Evolutionary conservation across 331 rosid genomes (phyloP), one percentile per base, ranked within the genome.

Genomic region (Saraca asoca): DNA sequence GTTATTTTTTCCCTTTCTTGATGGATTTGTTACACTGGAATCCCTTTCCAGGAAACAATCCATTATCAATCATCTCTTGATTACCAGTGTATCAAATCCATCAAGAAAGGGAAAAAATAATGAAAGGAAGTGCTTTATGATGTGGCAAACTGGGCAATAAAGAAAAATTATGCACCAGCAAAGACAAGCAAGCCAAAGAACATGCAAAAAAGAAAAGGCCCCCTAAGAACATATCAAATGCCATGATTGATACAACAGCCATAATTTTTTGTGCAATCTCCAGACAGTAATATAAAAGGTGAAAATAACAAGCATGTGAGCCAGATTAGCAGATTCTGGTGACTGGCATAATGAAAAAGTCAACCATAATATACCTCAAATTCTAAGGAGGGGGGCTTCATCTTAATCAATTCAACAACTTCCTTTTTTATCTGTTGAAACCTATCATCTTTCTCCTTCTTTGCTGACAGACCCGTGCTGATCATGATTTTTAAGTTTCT

Each of bases 401-500:
- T 56, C 84, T 83, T 88, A 76, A 94, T 86, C 91, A 94, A 80
- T 53, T 94, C 99, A 29, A 83, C 76, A 68, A 88, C 89, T 79
- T 94, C 97, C 83, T 83, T 88, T 88, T 90, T 94, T 81, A 90
- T 83, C 58, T 55, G 88, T 78, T 86, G 92, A 85, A 88, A 90
- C 83, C 90, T 83, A 72, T 82, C 83, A 72, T 94, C 92, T 63
- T 83, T 85, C 85, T 93, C 98, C 85, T 90, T 86, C 81, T 86
- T 90, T 59, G 89, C 99, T 58, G 96, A 86, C 73, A 82, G 66
- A 75, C 99, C 88, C 95, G 70, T 85, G 77, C 49, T 94, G 83
- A 94, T 81, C 99, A 94, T 94, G 74, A 80, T 58, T 83, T 94
- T 94, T 71, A 94, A 85, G 76, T 94, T 88, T 77, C 99, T 90